Conservation (phyloP, 495 filamentous ascomycete genomes). For the Cercophora samala region DNA sequence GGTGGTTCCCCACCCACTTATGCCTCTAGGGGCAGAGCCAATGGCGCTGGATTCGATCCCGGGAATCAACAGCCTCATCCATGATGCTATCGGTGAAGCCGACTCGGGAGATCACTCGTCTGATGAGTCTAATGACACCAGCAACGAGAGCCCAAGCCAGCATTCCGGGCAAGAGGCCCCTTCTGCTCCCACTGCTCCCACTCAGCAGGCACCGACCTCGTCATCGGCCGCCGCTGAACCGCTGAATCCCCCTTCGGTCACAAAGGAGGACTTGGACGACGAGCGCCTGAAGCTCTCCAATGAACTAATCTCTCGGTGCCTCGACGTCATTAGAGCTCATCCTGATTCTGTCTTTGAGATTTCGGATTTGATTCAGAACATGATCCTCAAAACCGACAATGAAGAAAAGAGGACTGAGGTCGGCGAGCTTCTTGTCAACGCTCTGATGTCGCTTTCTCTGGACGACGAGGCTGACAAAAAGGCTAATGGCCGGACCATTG, state of each 20-base stretch:
- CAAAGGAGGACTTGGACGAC: slow-evolving; percentile 79
- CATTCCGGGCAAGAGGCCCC: slow-evolving; percentile 15
- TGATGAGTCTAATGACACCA: slow-evolving; percentile 26
- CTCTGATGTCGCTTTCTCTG: slow-evolving; percentile 75
- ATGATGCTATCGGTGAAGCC: slow-evolving; percentile 20
- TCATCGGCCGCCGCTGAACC: slow-evolving; percentile 11
- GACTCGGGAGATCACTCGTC: slow-evolving; percentile 25
- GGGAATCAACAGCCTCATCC: slow-evolving; percentile 17
- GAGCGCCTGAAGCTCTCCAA: slow-evolving; percentile 68
- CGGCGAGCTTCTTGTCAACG: slow-evolving; percentile 77
- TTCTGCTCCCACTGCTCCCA: neutral
- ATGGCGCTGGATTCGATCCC: slow-evolving; percentile 33
- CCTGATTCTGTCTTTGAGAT: slow-evolving; percentile 89
- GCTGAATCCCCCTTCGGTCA: slow-evolving; percentile 32
- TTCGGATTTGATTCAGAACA: slow-evolving; percentile 75
- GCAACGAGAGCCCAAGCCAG: slow-evolving; percentile 22
- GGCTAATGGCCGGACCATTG: slow-evolving; percentile 53
- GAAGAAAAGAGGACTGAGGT: slow-evolving; percentile 67
- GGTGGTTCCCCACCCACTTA: slow-evolving; percentile 1
- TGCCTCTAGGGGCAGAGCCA: slow-evolving; percentile 16
- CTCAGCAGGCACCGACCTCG: slow-evolving; percentile 12
- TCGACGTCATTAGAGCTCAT: slow-evolving; percentile 86
- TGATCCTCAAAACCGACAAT: slow-evolving; percentile 65
- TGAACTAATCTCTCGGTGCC: slow-evolving; percentile 79
- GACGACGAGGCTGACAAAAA: slow-evolving; percentile 83